These are phyloP conservation scores for Larix kaempferi DNA, from an alignment of 75 land plant genomes.

Conservation along the genomic window DNA sequence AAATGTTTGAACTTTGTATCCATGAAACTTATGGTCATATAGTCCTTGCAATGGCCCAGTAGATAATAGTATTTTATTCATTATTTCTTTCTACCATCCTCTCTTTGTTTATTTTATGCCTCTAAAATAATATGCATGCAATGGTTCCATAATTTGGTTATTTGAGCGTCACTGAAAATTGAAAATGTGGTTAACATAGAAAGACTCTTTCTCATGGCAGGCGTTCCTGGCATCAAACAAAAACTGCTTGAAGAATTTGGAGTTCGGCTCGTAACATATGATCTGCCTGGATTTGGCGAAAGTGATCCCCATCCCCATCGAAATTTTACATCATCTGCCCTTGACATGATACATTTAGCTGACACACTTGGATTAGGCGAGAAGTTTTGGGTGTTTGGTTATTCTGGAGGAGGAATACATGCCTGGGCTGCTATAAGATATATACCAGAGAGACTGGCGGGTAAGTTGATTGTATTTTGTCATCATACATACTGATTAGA, in stretches of 20 bases:
- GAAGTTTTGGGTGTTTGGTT: conserved; percentile 86
- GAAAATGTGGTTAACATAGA: background rate
- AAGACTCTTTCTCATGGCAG: conserved; percentile 24
- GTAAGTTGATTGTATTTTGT: conserved; percentile 28
- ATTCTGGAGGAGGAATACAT: conserved; percentile 78
- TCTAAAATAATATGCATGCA: background rate
- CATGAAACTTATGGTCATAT: background rate
- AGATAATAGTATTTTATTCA: background rate
- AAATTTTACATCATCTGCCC: conserved; percentile 71
- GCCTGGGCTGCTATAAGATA: conserved; percentile 98
- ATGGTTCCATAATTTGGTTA: background rate
- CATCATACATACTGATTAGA: background rate
- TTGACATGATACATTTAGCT: conserved; percentile 73
- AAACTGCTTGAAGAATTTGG: conserved; percentile 80
- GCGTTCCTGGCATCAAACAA: conserved; percentile 77
- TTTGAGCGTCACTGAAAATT: background rate
- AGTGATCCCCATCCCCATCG: conserved; percentile 83
- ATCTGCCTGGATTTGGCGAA: conserved; percentile 98
- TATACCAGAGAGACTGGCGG: conserved; percentile 84
- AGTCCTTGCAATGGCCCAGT: background rate
- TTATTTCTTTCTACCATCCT: background rate
- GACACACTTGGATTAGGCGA: conserved; percentile 60
- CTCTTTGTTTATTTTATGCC: background rate
- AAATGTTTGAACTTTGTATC: background rate
- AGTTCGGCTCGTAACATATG: conserved; percentile 82